Base-by-base conservation (phyloP, 495 filamentous ascomycete genomes). In the Geoglossum glabrum region DNA sequence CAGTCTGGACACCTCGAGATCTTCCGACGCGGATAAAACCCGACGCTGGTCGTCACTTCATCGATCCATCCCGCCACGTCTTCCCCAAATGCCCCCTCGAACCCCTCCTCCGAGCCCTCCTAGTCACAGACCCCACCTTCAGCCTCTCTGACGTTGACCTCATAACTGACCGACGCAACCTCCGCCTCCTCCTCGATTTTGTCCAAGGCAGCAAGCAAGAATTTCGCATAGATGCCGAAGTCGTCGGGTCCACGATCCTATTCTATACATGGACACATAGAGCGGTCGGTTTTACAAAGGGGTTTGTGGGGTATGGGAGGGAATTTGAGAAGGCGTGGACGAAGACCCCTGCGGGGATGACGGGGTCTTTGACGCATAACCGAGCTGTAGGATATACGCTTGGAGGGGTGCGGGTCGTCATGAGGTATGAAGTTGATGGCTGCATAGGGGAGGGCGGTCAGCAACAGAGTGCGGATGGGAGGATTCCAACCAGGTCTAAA, bases 151-250 rank as follows among this genome's bases (percentile, higher is more conserved):
- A 40, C 13, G 11, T 40, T 15, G 36, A 40, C 11, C 36, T 40
- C 36, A 40, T 40, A 40, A 8, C 36, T 15, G 36, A 40, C 36
- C 36, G 36, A 15, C 36, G 36, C 3, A 40, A 40, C 36, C 36
- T 40, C 36, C 36, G 36, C 11, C 36, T 40, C 36, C 36, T 40
- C 36, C 36, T 40, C 11, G 36, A 40, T 15, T 40, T 40, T 15
- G 61, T 49, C 47, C 10, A 21, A 5, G 58, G 52, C 46, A 11
- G 0, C 26, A 8, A 17, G 15, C 9, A 11, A 1, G 58, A 62
- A 31, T 62, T 62, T 46, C 50, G 60, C 5, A 51, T 62, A 38
- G 40, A 62, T 38, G 60, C 54, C 15, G 60, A 62, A 33, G 27
- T 62, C 3, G 58, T 49, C 23, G 58, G 57, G 19, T 23, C 15